phyloP scores from a whole-genome alignment of 179 eudicot species.

The Vitellaria paradoxa region DNA sequence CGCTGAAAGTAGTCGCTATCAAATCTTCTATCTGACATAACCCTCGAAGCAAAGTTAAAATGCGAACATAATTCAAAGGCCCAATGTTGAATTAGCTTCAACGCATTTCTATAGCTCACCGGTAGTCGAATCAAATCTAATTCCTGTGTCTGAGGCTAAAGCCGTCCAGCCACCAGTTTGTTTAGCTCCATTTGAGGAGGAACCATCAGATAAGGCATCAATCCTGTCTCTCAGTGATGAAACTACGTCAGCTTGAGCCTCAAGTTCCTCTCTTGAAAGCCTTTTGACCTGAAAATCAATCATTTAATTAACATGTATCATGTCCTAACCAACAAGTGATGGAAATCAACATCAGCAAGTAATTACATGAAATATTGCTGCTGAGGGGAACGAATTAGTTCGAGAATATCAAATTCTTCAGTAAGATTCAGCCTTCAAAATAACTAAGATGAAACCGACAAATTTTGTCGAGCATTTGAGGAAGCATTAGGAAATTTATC shows the following conservation, averaged over 20 bases:
- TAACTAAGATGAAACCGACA: not conserved
- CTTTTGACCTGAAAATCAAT: slow-evolving; percentile 58
- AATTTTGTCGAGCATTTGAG: not conserved
- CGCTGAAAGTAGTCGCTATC: slow-evolving; percentile 60
- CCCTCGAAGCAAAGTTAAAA: not conserved
- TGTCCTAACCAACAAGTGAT: not conserved
- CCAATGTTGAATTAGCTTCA: not conserved
- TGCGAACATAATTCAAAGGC: not conserved
- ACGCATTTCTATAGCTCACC: slow-evolving; percentile 5
- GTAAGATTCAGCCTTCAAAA: not conserved
- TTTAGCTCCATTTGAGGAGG: slow-evolving; percentile 31
- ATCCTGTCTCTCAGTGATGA: slow-evolving; percentile 69
- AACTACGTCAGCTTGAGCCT: slow-evolving; percentile 69
- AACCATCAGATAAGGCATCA: slow-evolving; percentile 73
- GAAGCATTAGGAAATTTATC: not conserved
- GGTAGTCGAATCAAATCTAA: slow-evolving; percentile 60
- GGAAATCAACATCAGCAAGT: not conserved
- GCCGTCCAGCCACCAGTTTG: slow-evolving; percentile 64
- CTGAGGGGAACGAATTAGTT: not conserved
- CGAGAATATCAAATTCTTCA: not conserved
- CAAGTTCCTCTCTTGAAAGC: slow-evolving; percentile 69
- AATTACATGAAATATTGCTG: not conserved
- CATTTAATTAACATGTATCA: not conserved
- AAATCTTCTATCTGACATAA: slow-evolving; percentile 52
- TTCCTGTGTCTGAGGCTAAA: slow-evolving; percentile 50